Conservation (phyloP, 805 yeast genomes). For the Cyberlindnera saturnus region DNA sequence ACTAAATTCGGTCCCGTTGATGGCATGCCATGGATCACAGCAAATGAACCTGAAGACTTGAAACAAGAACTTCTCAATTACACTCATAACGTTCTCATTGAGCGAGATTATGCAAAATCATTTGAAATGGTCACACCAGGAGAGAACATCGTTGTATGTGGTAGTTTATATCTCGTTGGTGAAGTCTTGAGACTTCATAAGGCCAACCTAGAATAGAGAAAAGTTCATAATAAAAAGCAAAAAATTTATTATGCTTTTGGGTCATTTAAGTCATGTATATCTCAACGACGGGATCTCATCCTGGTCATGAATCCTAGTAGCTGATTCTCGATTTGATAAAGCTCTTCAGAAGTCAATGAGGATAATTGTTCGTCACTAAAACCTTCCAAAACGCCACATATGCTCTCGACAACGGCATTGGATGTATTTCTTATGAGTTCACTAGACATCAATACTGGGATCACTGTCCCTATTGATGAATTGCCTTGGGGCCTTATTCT, state of each 20-base stretch:
- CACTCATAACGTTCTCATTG: conserved; percentile 23
- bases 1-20: conserved; percentile 67
- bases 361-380: conserved; percentile 4
- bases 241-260: neutral
- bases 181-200: conserved; percentile 39
- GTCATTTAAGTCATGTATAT: neutral
- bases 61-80: conserved; percentile 21
- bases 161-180: conserved; percentile 64
- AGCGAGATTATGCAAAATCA: conserved; percentile 23
- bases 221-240: too few relatives aligned
- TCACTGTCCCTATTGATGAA: too few relatives aligned
- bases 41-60: conserved; percentile 31
- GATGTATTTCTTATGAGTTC: too few relatives aligned
- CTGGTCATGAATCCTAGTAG: conserved; percentile 6
- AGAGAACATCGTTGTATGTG: conserved; percentile 47
- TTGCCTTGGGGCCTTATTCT: neutral
- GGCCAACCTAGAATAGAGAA: conserved; percentile 9
- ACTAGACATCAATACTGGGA: too few relatives aligned
- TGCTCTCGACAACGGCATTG: too few relatives aligned
- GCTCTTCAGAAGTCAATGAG: conserved; percentile 5
- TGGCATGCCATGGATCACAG: conserved; percentile 89
- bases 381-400: conserved; percentile 1
- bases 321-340: conserved; percentile 10
- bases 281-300: conserved; percentile 8
- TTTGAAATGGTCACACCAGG: conserved; percentile 19